Evolutionary conservation across 441 rosid genomes (phyloP), one percentile per base, ranked within the genome.

Genomic region (Erodium trifolium): DNA sequence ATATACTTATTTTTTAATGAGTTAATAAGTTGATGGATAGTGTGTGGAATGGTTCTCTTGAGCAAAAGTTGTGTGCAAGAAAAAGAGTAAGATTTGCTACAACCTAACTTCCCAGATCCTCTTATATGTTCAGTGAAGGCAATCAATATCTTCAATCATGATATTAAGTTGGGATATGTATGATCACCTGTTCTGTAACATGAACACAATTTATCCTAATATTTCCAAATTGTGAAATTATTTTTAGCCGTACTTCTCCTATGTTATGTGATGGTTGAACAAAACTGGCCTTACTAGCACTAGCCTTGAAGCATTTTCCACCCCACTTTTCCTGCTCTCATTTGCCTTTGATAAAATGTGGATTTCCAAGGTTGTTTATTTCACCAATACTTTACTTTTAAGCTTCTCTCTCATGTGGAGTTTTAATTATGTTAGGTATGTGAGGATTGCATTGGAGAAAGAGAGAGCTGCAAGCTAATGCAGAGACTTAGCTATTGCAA

Each of bases 391-490:
- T 63, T 29, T 29, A 68, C 47, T 64, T 72, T 39, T 47, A 6
- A 53, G 37, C 4, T 39, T 45, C 51, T 62, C 51, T 62, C 71
- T 80, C 64, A 65, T 43, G 65, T 43, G 73, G 41, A 39, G 62
- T 75, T 68, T 13, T 62, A 35, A 66, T 76, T 68, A 68, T 70
- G 72, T 76, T 76, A 94, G 99, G 76, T 87, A 67, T 94, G 99
- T 62, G 94, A 82, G 82, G 91, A 81, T 63, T 94, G 99, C 86
- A 86, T 92, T 51, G 99, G 99, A 78, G 99, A 94, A 71, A 86
- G 86, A 79, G 98, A 91, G 77, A 90, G 97, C 83, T 88, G 92
- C 66, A 88, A 88, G 81, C 81, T 94, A 82, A 89, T 90, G 90
- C 82, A 81, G 81, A 94, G 86, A 80, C 96, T 94, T 73, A 88